These are phyloP conservation scores for Ustilago sp. DNA, from an alignment of 1,284 basidiomycete species.

Conservation along the genomic window DNA sequence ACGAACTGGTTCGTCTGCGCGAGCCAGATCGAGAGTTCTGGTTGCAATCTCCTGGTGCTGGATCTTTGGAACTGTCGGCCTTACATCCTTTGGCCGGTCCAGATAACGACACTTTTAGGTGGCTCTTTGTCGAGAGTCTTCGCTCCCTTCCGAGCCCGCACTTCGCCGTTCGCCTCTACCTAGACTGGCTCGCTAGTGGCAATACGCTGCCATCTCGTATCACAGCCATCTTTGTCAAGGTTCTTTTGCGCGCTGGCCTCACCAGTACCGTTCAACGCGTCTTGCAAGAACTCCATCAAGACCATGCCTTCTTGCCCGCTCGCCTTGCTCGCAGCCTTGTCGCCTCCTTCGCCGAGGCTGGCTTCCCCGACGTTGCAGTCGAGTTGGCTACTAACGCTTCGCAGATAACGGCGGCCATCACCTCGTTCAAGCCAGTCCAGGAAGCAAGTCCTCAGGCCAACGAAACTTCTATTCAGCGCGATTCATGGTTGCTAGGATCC, in stretches of 20 bases:
- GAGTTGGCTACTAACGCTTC: slow-evolving; percentile 32
- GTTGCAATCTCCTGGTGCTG: slow-evolving; percentile 14
- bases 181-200: slow-evolving; percentile 50
- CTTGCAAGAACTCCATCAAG: slow-evolving; percentile 28
- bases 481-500: slow-evolving; percentile 13
- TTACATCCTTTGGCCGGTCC: slow-evolving; percentile 28
- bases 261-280: slow-evolving; percentile 28
- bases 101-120: slow-evolving; percentile 32
- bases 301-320: slow-evolving; percentile 21
- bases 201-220: slow-evolving; percentile 26
- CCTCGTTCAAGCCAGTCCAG: not conserved
- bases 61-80: slow-evolving; percentile 12
- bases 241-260: slow-evolving; percentile 24
- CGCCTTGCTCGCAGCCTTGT: slow-evolving; percentile 37
- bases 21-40: slow-evolving; percentile 29
- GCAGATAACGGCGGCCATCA: slow-evolving; percentile 6
- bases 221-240: slow-evolving; percentile 26
- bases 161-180: slow-evolving; percentile 43
- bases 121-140: slow-evolving; percentile 40
- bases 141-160: not conserved
- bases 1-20: slow-evolving; percentile 34
- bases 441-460: not conserved
- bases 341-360: slow-evolving; percentile 39
- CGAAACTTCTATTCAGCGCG: not conserved
- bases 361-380: slow-evolving; percentile 37